These are phyloP conservation scores for Pseudomassariella vexata DNA, from an alignment of 2,329 filamentous ascomycete genomes.

Conservation along the genomic window DNA sequence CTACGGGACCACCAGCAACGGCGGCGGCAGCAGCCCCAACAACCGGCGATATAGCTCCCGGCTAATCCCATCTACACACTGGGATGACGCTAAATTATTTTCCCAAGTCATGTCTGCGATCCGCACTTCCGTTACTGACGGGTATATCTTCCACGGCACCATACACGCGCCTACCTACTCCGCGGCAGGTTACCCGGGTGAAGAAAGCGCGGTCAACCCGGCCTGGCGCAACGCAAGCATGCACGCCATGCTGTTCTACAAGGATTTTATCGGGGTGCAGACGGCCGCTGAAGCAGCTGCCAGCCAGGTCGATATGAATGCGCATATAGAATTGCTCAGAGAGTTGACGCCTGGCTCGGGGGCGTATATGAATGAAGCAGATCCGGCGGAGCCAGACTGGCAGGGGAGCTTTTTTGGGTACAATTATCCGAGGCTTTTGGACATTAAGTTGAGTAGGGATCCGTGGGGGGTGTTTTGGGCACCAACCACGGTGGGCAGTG, in stretches of 20 bases:
- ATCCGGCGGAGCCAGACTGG: slow-evolving; percentile 2
- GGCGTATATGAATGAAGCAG: slow-evolving; percentile 1
- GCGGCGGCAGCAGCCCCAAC: slow-evolving; percentile 21
- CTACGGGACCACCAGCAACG: slow-evolving; percentile 18
- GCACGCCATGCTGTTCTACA: slow-evolving; percentile 2
- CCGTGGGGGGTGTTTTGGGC: slow-evolving; percentile 14
- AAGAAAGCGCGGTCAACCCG: slow-evolving; percentile 31
- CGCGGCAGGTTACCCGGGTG: slow-evolving; percentile 23
- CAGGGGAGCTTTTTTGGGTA: slow-evolving; percentile 3
- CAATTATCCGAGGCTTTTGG: slow-evolving; percentile 5
- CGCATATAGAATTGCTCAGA: background rate
- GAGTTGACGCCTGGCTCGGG: slow-evolving; percentile 2
- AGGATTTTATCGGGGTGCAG: slow-evolving; percentile 1
- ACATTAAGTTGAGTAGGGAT: slow-evolving; percentile 7
- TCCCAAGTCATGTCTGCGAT: slow-evolving; percentile 22
- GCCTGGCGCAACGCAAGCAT: slow-evolving; percentile 28
- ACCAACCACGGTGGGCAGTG: slow-evolving; percentile 9
- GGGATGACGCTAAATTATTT: slow-evolving; percentile 17
- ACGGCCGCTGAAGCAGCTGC: background rate
- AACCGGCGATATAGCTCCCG: slow-evolving; percentile 25
- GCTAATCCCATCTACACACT: slow-evolving; percentile 23
- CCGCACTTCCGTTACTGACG: slow-evolving; percentile 29
- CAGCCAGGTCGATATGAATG: slow-evolving; percentile 2
- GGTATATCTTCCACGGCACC: slow-evolving; percentile 27
- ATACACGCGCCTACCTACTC: slow-evolving; percentile 21